These are phyloP conservation scores for Pseudocercospora pini-densiflorae DNA, from an alignment of 2,329 filamentous ascomycete genomes.

Conservation along the genomic window DNA sequence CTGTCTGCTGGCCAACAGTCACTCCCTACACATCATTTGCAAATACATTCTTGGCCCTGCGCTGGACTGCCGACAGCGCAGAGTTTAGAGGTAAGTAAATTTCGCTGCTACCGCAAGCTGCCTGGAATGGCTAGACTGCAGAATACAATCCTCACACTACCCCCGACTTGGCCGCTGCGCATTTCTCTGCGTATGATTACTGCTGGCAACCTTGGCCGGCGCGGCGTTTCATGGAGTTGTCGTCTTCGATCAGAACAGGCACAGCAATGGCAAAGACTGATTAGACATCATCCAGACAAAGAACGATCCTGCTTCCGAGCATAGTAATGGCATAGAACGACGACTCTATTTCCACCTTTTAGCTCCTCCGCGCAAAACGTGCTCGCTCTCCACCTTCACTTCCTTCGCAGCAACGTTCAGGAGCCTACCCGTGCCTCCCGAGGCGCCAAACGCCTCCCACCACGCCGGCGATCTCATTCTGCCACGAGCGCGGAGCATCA, in stretches of 20 bases:
- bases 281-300: background rate
- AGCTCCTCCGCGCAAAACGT: background rate
- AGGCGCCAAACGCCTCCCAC: constrained; percentile 6
- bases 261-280: background rate
- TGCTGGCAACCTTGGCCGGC: background rate
- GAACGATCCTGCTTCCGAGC: background rate
- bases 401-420: constrained; percentile 1
- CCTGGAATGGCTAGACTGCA: constrained; percentile 2
- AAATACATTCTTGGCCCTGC: background rate
- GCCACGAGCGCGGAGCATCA: background rate
- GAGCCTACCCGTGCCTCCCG: constrained; percentile 3
- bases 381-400: background rate
- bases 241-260: background rate
- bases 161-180: background rate
- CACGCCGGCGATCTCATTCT: background rate
- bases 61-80: background rate
- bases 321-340: background rate
- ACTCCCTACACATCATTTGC: background rate
- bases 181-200: background rate
- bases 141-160: background rate
- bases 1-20: background rate
- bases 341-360: background rate
- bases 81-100: background rate
- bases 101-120: background rate
- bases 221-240: background rate